Evolutionary conservation across 2,329 filamentous ascomycete genomes (phyloP).

Genomic region (Colletotrichum cordylinicola): DNA sequence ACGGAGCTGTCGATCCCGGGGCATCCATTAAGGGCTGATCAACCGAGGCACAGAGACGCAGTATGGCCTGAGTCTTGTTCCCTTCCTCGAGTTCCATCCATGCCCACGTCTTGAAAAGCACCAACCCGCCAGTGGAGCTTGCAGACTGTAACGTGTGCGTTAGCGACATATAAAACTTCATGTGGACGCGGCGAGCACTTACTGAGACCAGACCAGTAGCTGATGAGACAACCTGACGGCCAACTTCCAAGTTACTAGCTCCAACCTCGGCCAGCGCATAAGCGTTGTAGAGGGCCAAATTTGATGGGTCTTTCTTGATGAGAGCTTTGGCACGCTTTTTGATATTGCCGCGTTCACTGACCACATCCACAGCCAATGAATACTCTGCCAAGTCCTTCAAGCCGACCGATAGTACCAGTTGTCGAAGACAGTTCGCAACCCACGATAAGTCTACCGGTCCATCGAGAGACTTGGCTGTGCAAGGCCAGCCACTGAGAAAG

Average conservation of each 20-base stretch:
- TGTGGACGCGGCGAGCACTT: constrained; percentile 16
- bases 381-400: constrained; percentile 69
- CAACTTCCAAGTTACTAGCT: constrained; percentile 61
- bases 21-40: constrained; percentile 31
- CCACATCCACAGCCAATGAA: constrained; percentile 70
- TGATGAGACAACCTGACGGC: constrained; percentile 69
- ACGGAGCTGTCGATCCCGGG: constrained; percentile 25
- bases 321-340: constrained; percentile 76
- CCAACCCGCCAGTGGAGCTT: constrained; percentile 25
- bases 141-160: not conserved
- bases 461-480: constrained; percentile 23
- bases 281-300: constrained; percentile 75
- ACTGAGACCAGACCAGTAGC: constrained; percentile 54
- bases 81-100: constrained; percentile 67
- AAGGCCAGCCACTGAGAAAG: constrained; percentile 36
- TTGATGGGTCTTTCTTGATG: constrained; percentile 71
- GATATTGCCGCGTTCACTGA: constrained; percentile 57
- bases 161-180: not conserved
- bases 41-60: constrained; percentile 44
- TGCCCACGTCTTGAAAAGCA: constrained; percentile 66
- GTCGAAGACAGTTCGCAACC: constrained; percentile 60
- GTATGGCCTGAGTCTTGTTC: constrained; percentile 37
- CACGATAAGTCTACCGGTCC: constrained; percentile 47
- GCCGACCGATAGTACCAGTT: constrained; percentile 53
- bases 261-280: constrained; percentile 76